phyloP scores from a whole-genome alignment of 106 monocot genomes.

The Dactylorhiza incarnata region DNA sequence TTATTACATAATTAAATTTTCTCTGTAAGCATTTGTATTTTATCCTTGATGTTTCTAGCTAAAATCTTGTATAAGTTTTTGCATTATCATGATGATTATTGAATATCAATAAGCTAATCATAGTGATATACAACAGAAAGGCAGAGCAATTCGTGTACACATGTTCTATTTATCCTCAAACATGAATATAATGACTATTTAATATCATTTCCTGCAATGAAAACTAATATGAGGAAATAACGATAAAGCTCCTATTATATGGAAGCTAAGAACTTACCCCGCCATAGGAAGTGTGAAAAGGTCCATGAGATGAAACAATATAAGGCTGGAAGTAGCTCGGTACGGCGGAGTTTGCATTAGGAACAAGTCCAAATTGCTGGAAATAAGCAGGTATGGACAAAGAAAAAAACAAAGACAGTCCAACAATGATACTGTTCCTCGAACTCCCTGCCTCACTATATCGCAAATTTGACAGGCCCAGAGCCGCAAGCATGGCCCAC shows the following conservation, averaged over 20 bases:
- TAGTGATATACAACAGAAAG: neutral
- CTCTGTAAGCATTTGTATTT: neutral
- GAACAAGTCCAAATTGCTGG: slow-evolving; percentile 75
- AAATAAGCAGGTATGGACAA: slow-evolving; percentile 93
- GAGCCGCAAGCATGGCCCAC: slow-evolving; percentile 95
- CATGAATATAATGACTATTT: neutral
- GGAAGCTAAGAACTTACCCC: slow-evolving; percentile 39
- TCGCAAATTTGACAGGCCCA: slow-evolving; percentile 85
- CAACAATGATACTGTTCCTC: slow-evolving; percentile 84
- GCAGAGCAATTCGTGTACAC: neutral
- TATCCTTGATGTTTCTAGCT: neutral
- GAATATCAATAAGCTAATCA: neutral
- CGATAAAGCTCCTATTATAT: neutral
- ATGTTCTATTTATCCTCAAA: neutral
- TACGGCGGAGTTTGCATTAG: slow-evolving; percentile 55
- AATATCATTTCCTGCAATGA: neutral
- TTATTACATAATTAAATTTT: neutral
- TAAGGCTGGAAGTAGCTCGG: slow-evolving; percentile 79
- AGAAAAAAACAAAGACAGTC: slow-evolving; percentile 89
- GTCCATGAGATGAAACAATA: slow-evolving; percentile 75
- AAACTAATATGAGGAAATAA: slow-evolving; percentile 2
- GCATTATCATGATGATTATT: neutral
- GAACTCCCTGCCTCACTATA: slow-evolving; percentile 93
- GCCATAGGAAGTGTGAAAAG: slow-evolving; percentile 40
- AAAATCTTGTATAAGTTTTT: neutral